Evolutionary conservation across 2,329 filamentous ascomycete genomes (phyloP).

Genomic region (Arachnomyces sp.): DNA sequence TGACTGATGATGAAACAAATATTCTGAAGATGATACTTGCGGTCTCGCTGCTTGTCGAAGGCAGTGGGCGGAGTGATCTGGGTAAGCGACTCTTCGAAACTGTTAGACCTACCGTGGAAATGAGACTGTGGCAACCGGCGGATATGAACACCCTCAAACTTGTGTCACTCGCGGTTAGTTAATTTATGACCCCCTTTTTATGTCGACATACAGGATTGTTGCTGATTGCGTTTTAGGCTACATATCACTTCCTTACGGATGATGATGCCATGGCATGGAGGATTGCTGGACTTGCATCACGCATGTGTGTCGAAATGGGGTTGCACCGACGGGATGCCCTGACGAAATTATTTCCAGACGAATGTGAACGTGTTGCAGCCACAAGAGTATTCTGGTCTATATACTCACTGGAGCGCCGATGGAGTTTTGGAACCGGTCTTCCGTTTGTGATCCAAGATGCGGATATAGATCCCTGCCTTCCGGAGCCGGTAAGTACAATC

Average conservation of each 20-base stretch:
- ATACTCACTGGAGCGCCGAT: conserved; percentile 76
- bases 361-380: conserved; percentile 60
- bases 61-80: conserved; percentile 67
- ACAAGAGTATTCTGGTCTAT: conserved; percentile 77
- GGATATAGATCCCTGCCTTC: conserved; percentile 73
- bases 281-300: conserved; percentile 72
- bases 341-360: conserved; percentile 57
- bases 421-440: conserved; percentile 83
- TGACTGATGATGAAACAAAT: conserved; percentile 58
- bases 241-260: conserved; percentile 77
- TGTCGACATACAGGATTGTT: no score
- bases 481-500: conserved; percentile 58
- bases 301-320: conserved; percentile 72
- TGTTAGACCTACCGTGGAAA: conserved; percentile 64
- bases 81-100: conserved; percentile 68
- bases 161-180: conserved; percentile 49
- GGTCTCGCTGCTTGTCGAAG: conserved; percentile 68
- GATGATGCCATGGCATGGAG: conserved; percentile 84
- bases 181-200: conserved; percentile 11
- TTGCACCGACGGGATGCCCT: conserved; percentile 74
- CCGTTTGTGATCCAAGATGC: conserved; percentile 79
- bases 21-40: conserved; percentile 79
- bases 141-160: conserved; percentile 54
- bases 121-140: conserved; percentile 49
- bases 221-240: conserved; percentile 41